Base-by-base conservation (phyloP, 2,329 filamentous ascomycete genomes). In the Botryosphaeria dothidea region DNA sequence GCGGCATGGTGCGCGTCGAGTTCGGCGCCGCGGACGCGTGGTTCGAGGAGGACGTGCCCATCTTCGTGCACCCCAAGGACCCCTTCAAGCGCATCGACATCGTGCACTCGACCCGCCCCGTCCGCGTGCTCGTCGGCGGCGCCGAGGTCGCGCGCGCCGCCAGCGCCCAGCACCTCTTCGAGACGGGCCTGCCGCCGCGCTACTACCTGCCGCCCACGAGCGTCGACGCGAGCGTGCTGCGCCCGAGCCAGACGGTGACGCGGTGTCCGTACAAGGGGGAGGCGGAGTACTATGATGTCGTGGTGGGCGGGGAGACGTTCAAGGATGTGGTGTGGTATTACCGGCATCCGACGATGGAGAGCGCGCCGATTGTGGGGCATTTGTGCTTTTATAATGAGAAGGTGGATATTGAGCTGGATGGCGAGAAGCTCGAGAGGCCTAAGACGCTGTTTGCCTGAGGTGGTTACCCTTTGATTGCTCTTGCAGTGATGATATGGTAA, bases 361-460 rank as follows among this genome's bases (percentile, higher is more conserved):
- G 84, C 64, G 82, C 80, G 2, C 75, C 74, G 2, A 79, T 90
- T 66, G 83, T 83, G 1, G 86, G 87, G 1, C 71, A 81, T 52
- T 52, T 88, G 61, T 90, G 87, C 70, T 90, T 90, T 66, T 90
- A 90, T 68, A 89, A 90, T 67, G 88, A 90, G 72, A 88, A 87
- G 74, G 86, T 90, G 1, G 85, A 89, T 66, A 81, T 90, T n/a
- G 77, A 80, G 64, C 68, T 89, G 5, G 85, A 87, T 66, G 87
- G 87, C 0, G 71, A 77, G n/a, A 77, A 77, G 62, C 73, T 78
- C 66, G 56, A 73, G 63, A 67, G 64, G 43, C 56, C 57, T 13
- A 57, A 43, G 36, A 29, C 54, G 54, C 8, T 11, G 9, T 57
- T 57, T 29, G 36, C 36, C 17, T 57, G 54, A 57, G 6, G 23